Conservation (phyloP, 345 rosid genomes). For the Hibiscus mutabilis region DNA sequence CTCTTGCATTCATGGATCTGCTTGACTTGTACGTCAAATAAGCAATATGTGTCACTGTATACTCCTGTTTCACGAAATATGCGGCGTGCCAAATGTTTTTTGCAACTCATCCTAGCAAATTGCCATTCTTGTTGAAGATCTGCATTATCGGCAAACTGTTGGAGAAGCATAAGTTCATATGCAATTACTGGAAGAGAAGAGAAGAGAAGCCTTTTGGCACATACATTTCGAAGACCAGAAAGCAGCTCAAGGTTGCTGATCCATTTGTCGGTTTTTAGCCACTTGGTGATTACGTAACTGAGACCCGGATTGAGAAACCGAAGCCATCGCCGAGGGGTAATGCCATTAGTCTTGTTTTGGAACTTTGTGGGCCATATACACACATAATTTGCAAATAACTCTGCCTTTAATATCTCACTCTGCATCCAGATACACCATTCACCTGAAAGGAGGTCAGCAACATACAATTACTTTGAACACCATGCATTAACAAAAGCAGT, state of each 20-base stretch:
- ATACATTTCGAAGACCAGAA: conserved; percentile 49
- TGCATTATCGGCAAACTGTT: conserved; percentile 70
- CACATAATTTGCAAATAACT: conserved; percentile 86
- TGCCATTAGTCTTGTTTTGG: conserved; percentile 95
- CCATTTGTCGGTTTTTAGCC: conserved; percentile 91
- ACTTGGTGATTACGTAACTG: conserved; percentile 80
- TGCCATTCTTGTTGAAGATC: conserved; percentile 84
- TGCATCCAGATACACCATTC: conserved; percentile 97
- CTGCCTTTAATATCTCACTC: conserved; percentile 85
- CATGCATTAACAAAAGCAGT: no score
- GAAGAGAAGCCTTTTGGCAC: no score
- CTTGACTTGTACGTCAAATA: conserved; percentile 95
- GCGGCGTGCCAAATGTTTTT: conserved; percentile 69
- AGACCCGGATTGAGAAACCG: conserved; percentile 94
- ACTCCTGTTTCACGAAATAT: conserved; percentile 70
- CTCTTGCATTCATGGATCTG: conserved; percentile 98
- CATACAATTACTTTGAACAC: neutral
- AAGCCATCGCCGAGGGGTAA: conserved; percentile 97
- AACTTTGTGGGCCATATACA: conserved; percentile 89
- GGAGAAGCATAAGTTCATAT: conserved; percentile 24
- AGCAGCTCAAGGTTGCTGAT: conserved; percentile 80
- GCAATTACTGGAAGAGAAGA: neutral
- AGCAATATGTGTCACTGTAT: conserved; percentile 64
- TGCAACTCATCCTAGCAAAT: conserved; percentile 83
- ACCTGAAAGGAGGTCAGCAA: conserved; percentile 47